These are phyloP conservation scores for Choiromyces venosus DNA, from an alignment of 495 filamentous ascomycete species.

Conservation along the genomic window DNA sequence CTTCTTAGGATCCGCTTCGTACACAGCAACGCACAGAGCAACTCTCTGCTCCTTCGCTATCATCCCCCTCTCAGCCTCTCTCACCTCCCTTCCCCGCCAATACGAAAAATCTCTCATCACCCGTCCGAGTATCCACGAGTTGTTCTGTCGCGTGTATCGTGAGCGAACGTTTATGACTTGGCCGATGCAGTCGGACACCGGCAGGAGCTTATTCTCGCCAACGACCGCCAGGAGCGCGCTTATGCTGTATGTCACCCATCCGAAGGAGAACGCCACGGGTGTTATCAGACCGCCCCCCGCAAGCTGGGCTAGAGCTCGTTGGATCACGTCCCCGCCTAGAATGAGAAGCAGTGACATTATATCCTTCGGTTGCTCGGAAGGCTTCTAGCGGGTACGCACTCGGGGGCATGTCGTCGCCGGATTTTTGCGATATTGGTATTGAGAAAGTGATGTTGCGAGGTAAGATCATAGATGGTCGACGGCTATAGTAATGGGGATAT, in stretches of 20 bases:
- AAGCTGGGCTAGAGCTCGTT: conserved; percentile 48
- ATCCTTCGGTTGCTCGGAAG: conserved; percentile 40
- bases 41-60: background rate
- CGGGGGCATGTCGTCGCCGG: background rate
- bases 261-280: conserved; percentile 55
- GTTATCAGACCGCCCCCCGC: conserved; percentile 42
- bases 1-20: conserved; percentile 4
- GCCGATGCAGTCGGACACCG: conserved; percentile 40
- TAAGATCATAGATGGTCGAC: background rate
- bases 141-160: conserved; percentile 47
- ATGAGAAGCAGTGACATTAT: conserved; percentile 49
- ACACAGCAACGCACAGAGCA: conserved; percentile 32
- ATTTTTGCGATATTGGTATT: background rate
- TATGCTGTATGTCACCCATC: conserved; percentile 32
- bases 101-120: conserved; percentile 50
- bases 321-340: conserved; percentile 51
- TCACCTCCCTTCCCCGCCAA: background rate
- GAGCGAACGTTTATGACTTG: conserved; percentile 48
- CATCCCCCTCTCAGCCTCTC: background rate
- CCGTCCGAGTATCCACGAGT: conserved; percentile 51
- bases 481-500: background rate
- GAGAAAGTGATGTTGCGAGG: background rate
- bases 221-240: conserved; percentile 40
- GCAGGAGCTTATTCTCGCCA: conserved; percentile 49
- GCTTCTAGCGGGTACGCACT: background rate